Evolutionary conservation across 805 yeast species (phyloP).

Genomic region (Tanozyma kutaoensis): DNA sequence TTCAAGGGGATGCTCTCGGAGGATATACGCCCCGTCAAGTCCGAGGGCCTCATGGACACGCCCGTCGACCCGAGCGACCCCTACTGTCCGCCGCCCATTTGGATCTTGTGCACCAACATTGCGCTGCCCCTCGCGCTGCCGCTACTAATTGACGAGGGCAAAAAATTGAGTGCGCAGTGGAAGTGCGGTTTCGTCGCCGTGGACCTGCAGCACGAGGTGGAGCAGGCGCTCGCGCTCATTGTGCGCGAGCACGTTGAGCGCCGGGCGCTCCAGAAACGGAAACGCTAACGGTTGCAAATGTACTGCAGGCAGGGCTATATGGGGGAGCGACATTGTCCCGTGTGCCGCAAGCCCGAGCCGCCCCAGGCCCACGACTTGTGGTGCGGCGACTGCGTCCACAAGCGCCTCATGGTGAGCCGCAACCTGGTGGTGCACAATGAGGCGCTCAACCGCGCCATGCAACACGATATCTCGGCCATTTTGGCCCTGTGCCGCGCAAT

Average conservation of each 20-base stretch:
- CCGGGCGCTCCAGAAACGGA: conserved; percentile 9
- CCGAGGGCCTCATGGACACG: conserved; percentile 8
- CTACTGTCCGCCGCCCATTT: conserved; percentile 44
- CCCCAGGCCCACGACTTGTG: conserved; percentile 5
- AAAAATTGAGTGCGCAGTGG: conserved; percentile 45
- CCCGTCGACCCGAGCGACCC: conserved; percentile 22
- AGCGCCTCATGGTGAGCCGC: conserved; percentile 8
- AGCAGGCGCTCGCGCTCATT: conserved; percentile 41
- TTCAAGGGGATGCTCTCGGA: conserved; percentile 46
- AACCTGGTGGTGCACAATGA: conserved; percentile 16
- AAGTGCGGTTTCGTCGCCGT: conserved; percentile 49
- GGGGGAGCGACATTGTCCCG: background rate
- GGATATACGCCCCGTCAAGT: no score
- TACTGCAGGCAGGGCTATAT: no score
- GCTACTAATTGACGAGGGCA: conserved; percentile 42
- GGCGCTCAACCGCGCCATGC: conserved; percentile 6
- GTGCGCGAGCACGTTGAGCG: conserved; percentile 48
- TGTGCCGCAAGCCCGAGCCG: background rate
- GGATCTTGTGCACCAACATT: conserved; percentile 53
- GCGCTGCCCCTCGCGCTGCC: conserved; percentile 50
- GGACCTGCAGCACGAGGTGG: conserved; percentile 44
- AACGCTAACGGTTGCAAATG: no score
- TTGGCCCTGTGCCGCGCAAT: conserved; percentile 9
- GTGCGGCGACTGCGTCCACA: conserved; percentile 11
- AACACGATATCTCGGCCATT: conserved; percentile 13